Percentiles rank a stretch among this genome's conserved stretches.
Evolutionary conservation across 179 eudicot genomes (phyloP).

Genomic region (Sideroxylon spinosum): DNA sequence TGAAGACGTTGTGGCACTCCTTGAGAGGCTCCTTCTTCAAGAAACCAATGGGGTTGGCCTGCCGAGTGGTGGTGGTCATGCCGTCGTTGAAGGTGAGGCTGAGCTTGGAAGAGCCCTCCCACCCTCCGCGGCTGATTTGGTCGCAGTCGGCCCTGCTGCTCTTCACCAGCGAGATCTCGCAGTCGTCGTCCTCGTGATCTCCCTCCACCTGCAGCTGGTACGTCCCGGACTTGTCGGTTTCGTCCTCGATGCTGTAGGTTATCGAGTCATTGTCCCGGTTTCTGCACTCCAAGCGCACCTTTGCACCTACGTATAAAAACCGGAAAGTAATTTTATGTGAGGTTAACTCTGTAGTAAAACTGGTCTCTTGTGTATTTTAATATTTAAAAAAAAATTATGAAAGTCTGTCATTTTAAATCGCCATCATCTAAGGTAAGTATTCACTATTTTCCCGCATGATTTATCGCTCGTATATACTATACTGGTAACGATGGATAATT

Average conservation of each 20-base stretch:
- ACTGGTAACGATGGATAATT: no score
- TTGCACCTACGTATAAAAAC: slow-evolving; percentile 22
- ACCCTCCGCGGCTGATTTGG: slow-evolving; percentile 12
- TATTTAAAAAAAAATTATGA: no score
- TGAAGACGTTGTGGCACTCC: slow-evolving; percentile 15
- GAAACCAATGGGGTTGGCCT: slow-evolving; percentile 34
- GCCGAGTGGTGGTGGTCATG: slow-evolving; percentile 18
- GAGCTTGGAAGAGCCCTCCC: slow-evolving; percentile 13
- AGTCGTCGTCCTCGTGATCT: slow-evolving; percentile 31
- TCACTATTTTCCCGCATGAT: no score
- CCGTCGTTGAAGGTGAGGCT: slow-evolving; percentile 29
- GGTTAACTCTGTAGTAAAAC: neutral
- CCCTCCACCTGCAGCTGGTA: slow-evolving; percentile 26
- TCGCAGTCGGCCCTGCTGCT: slow-evolving; percentile 28
- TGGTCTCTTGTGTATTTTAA: no score
- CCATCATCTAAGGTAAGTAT: no score
- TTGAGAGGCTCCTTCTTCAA: slow-evolving; percentile 15
- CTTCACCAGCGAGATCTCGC: slow-evolving; percentile 21
- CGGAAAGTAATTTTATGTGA: neutral
- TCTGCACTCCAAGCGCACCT: slow-evolving; percentile 30
- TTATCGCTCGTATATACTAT: no score
- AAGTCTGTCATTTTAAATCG: no score
- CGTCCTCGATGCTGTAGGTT: slow-evolving; percentile 19
- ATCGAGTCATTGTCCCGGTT: slow-evolving; percentile 9
- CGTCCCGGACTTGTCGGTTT: slow-evolving; percentile 17